Conservation (phyloP, 768 basidiomycete species). For the Pulveroboletus sp. region DNA sequence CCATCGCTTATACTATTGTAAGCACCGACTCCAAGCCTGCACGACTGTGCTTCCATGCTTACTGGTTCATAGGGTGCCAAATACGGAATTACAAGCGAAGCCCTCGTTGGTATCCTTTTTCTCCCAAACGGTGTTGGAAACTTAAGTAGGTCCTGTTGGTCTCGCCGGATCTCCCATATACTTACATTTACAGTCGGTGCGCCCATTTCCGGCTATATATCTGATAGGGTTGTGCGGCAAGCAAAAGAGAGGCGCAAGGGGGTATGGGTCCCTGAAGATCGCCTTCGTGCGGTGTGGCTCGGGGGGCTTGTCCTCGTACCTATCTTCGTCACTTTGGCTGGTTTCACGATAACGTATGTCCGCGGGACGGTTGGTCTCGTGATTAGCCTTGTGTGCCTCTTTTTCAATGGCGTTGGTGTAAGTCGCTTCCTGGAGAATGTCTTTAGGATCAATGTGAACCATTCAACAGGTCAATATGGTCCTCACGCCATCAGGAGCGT, state of each 20-base stretch:
- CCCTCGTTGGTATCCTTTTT: constrained; percentile 21
- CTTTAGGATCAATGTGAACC: not conserved
- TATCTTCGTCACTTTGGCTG: constrained; percentile 45
- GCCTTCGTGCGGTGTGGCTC: constrained; percentile 50
- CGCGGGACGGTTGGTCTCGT: constrained; percentile 47
- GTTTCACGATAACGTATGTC: constrained; percentile 50
- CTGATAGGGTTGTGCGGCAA: constrained; percentile 49
- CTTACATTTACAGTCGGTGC: constrained; percentile 47
- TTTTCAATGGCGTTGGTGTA: constrained; percentile 67
- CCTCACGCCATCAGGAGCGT: constrained; percentile 55
- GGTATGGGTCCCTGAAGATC: constrained; percentile 67
- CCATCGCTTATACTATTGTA: too few species aligned
- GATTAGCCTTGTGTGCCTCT: constrained; percentile 53
- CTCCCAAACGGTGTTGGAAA: constrained; percentile 28
- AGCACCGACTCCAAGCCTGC: not conserved
- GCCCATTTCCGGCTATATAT: constrained; percentile 54
- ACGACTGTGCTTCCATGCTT: not conserved
- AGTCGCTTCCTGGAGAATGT: constrained; percentile 12
- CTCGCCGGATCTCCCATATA: not conserved
- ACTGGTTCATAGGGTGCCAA: constrained; percentile 43
- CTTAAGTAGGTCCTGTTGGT: constrained; percentile 9
- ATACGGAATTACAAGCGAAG: constrained; percentile 23
- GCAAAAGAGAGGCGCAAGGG: constrained; percentile 52
- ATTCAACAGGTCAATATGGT: constrained; percentile 50
- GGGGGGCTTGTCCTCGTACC: constrained; percentile 52